phyloP scores from a whole-genome alignment of 352 stramenopile genomes.

The Peronospora belbahrii region DNA sequence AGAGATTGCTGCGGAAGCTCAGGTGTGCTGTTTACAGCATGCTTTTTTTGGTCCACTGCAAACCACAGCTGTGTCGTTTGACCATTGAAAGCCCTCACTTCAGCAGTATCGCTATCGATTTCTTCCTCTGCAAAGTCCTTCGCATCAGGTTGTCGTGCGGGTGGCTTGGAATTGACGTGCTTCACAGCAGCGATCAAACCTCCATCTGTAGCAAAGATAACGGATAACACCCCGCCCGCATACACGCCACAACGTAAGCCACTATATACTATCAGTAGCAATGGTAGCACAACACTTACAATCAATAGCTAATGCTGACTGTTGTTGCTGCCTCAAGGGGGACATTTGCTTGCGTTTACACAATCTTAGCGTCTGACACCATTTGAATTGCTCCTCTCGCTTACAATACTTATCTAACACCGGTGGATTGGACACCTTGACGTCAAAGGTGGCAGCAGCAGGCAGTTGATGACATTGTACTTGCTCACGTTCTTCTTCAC shows the following conservation, averaged over 20 bases:
- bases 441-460: neutral
- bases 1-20: neutral
- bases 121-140: conserved; percentile 23
- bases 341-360: conserved; percentile 9
- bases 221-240: neutral
- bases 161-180: neutral
- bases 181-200: neutral
- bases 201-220: neutral
- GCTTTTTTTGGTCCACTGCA: conserved; percentile 19
- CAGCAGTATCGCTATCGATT: conserved; percentile 25
- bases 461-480: conserved; percentile 1
- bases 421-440: neutral
- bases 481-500: conserved; percentile 9
- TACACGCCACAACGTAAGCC: conserved; percentile 7
- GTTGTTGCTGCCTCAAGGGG: conserved; percentile 11
- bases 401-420: conserved; percentile 3
- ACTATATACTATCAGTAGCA: neutral
- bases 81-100: conserved; percentile 30
- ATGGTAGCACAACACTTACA: neutral
- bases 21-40: neutral
- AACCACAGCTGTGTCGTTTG: conserved; percentile 29
- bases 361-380: conserved; percentile 14
- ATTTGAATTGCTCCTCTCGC: neutral
- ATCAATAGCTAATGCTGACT: conserved; percentile 14
- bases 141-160: neutral